These are phyloP conservation scores for Penicillium sp. DNA, from an alignment of 2,329 filamentous ascomycete species.

Conservation along the genomic window DNA sequence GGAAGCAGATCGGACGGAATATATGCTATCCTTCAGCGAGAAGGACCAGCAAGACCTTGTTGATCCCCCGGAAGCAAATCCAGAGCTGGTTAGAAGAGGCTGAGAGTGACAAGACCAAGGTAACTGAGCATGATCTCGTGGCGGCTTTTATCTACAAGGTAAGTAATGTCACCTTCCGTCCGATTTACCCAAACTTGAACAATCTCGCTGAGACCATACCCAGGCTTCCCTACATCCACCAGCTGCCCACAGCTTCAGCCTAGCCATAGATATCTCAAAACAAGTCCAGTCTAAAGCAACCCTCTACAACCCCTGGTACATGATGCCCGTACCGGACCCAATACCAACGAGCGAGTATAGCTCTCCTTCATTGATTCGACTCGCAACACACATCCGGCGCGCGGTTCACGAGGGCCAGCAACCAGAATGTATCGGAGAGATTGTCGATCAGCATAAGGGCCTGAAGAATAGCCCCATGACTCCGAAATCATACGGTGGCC, in stretches of 20 bases:
- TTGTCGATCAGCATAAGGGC: background rate
- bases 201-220: background rate
- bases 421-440: slow-evolving; percentile 4
- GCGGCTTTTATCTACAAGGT: slow-evolving; percentile 5
- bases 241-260: background rate
- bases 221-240: slow-evolving; percentile 3
- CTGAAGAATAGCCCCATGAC: background rate
- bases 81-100: slow-evolving; percentile 1
- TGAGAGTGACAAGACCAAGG: background rate
- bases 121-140: slow-evolving; percentile 5
- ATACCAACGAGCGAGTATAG: slow-evolving; percentile 1
- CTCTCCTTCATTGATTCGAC: background rate
- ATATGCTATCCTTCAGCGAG: slow-evolving; percentile 1
- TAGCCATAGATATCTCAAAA: slow-evolving; percentile 3
- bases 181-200: background rate
- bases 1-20: background rate
- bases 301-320: slow-evolving; percentile 5
- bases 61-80: background rate
- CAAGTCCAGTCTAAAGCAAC: slow-evolving; percentile 1
- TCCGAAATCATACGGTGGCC: background rate
- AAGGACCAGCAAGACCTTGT: background rate
- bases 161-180: background rate
- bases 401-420: background rate
- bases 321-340: slow-evolving; percentile 8
- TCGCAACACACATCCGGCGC: slow-evolving; percentile 1